phyloP scores from a whole-genome alignment of 306 rosid species.

The Rosa multiflora region DNA sequence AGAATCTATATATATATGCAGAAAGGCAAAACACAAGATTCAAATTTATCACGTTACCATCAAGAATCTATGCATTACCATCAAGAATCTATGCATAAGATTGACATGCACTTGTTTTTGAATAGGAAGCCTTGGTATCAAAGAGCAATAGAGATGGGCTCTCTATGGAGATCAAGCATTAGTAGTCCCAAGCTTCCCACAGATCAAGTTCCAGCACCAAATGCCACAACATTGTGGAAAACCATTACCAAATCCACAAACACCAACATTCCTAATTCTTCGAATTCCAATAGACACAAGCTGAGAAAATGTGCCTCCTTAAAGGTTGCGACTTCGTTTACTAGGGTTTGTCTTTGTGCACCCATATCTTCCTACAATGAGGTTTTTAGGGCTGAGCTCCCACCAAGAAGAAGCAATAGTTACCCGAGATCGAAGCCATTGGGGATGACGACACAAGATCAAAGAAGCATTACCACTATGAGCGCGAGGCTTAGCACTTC shows the following conservation, averaged over 20 bases:
- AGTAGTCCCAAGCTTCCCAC: conserved; percentile 35
- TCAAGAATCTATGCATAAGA: neutral
- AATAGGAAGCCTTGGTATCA: conserved; percentile 87
- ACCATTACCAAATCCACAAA: conserved; percentile 49
- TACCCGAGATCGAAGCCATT: conserved; percentile 71
- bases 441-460: conserved; percentile 34
- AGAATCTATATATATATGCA: neutral
- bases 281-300: conserved; percentile 30
- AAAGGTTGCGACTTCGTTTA: conserved; percentile 73
- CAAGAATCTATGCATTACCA: too few relatives aligned
- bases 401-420: conserved; percentile 87
- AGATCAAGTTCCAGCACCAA: conserved; percentile 30
- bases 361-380: conserved; percentile 88
- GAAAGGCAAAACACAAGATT: neutral
- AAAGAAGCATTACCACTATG: conserved; percentile 9
- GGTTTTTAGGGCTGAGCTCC: conserved; percentile 63
- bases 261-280: conserved; percentile 1
- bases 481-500: conserved; percentile 54
- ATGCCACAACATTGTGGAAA: conserved; percentile 44
- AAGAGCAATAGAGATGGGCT: conserved; percentile 68
- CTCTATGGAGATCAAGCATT: conserved; percentile 47
- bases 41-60: neutral
- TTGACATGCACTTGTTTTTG: conserved; percentile 1
- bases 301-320: conserved; percentile 82
- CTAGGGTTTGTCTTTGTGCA: conserved; percentile 92